phyloP scores from a whole-genome alignment of 129 eudicot species.

The Pittosporum tobira region DNA sequence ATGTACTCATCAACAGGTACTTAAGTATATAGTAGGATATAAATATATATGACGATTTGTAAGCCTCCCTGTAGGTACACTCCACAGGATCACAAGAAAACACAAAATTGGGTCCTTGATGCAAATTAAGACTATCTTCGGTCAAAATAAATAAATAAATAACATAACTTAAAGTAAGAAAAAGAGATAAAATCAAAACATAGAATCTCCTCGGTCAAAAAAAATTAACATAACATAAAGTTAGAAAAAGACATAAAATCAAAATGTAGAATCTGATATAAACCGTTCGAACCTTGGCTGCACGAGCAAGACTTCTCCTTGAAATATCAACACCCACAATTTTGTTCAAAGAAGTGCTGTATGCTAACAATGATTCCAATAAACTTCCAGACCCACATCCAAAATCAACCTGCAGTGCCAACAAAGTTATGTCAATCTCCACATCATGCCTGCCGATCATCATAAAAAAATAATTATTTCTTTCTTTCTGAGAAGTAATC shows the following conservation, averaged over 20 bases:
- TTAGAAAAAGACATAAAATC: neutral
- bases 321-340: constrained; percentile 92
- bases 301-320: constrained; percentile 63
- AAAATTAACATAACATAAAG: neutral
- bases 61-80: too few species aligned
- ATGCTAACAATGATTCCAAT: constrained; percentile 70
- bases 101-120: too few species aligned
- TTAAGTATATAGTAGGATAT: too few species aligned
- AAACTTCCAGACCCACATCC: constrained; percentile 99
- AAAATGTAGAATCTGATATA: neutral
- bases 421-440: constrained; percentile 12
- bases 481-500: too few species aligned
- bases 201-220: neutral
- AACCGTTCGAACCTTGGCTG: constrained; percentile 63
- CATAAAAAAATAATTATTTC: neutral
- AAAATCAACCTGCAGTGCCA: constrained; percentile 73
- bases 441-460: constrained; percentile 1
- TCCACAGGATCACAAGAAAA: too few species aligned
- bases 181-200: neutral
- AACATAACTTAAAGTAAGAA: too few species aligned
- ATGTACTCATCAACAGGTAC: neutral
- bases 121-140: too few species aligned
- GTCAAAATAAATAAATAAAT: too few species aligned
- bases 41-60: too few species aligned
- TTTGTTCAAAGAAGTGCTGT: constrained; percentile 69